phyloP scores from a whole-genome alignment of 2,329 filamentous ascomycete genomes.

The Fusarium solani-melongenae region DNA sequence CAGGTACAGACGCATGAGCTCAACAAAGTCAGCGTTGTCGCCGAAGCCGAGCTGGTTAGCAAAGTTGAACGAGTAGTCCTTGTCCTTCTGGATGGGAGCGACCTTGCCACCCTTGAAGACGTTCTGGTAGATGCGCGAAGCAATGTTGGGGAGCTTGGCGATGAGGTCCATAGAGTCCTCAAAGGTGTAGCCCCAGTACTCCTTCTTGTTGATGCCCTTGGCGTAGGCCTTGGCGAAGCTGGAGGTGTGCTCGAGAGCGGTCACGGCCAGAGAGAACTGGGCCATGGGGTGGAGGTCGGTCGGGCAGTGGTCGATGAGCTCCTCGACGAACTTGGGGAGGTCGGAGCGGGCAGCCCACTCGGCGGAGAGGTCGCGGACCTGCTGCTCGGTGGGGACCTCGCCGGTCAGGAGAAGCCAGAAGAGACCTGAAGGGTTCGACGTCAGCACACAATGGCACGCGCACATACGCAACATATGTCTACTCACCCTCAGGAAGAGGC shows the following conservation, averaged over 20 bases:
- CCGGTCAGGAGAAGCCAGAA: constrained; percentile 99
- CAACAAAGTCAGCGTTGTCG: constrained; percentile 94
- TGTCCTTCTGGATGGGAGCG: constrained; percentile 93
- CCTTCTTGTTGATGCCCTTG: constrained; percentile 99
- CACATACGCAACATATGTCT: neutral
- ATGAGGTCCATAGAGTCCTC: constrained; percentile 99
- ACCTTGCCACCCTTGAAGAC: constrained; percentile 99
- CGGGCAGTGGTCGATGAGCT: constrained; percentile 99
- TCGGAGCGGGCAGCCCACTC: constrained; percentile 99
- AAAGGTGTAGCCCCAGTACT: constrained; percentile 99
- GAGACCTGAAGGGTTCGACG: constrained; percentile 69
- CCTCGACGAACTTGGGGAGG: constrained; percentile 97
- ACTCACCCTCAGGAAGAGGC: constrained; percentile 89
- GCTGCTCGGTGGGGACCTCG: constrained; percentile 96
- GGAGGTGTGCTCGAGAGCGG: constrained; percentile 97
- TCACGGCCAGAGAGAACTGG: constrained; percentile 97
- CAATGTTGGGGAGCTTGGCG: constrained; percentile 98
- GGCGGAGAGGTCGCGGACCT: constrained; percentile 96
- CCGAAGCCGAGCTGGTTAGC: constrained; percentile 99
- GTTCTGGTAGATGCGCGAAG: constrained; percentile 99
- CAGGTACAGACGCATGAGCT: constrained; percentile 98
- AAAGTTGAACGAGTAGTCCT: constrained; percentile 99
- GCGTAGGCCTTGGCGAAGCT: constrained; percentile 98
- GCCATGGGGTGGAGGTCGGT: constrained; percentile 99
- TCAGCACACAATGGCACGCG: constrained; percentile 21